Conservation (phyloP, 768 basidiomycete species). For the Mycena leptocephala region DNA sequence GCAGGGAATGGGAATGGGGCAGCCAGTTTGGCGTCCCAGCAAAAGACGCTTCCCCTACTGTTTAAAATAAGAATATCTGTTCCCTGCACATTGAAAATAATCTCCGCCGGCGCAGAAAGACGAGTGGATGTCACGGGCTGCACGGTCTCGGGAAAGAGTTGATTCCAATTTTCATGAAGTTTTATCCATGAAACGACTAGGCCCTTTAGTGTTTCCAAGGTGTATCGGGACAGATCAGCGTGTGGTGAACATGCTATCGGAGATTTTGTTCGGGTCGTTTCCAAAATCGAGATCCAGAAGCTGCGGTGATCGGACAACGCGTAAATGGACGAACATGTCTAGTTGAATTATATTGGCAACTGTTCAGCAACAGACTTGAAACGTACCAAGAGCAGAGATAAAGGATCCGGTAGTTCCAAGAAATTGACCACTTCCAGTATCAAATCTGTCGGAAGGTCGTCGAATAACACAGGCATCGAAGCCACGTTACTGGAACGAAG, state of each 20-base stretch:
- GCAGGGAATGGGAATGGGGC: not conserved
- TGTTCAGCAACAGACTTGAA: not conserved
- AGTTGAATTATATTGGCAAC: not conserved
- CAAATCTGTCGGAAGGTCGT: slow-evolving; percentile 20
- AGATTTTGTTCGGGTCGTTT: slow-evolving; percentile 1
- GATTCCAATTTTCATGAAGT: slow-evolving; percentile 28
- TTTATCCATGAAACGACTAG: slow-evolving; percentile 9
- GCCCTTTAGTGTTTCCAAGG: slow-evolving; percentile 14
- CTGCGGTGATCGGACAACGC: not conserved
- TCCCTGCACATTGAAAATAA: slow-evolving; percentile 22
- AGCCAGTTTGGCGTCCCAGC: slow-evolving; percentile 17
- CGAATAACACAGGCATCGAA: slow-evolving; percentile 2
- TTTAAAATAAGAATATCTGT: slow-evolving; percentile 27
- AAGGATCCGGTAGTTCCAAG: slow-evolving; percentile 11
- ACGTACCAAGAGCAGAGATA: slow-evolving; percentile 23
- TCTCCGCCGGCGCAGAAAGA: slow-evolving; percentile 1
- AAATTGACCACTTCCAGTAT: not conserved
- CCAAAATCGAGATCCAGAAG: slow-evolving; percentile 26
- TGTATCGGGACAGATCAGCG: slow-evolving; percentile 17
- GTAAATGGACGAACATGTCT: slow-evolving; percentile 25
- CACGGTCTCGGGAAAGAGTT: not conserved
- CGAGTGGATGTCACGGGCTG: not conserved
- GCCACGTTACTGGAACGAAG: not conserved
- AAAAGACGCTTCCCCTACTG: not conserved
- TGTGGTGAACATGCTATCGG: slow-evolving; percentile 18